Conservation (phyloP, 2,329 filamentous ascomycete species). For the Fusarium solani-melongenae region DNA sequence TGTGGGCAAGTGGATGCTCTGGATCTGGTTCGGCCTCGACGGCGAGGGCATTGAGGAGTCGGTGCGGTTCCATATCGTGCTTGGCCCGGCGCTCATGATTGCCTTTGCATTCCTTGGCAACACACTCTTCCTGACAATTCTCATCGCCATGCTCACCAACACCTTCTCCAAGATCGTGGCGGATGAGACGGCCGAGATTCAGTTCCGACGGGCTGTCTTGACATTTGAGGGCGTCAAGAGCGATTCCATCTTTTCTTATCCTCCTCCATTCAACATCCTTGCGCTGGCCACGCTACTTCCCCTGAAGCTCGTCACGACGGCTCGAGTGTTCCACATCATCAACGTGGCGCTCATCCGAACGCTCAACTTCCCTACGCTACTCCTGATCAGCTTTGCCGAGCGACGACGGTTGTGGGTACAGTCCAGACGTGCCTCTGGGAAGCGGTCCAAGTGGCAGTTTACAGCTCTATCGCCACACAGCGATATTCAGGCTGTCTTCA, state of each 20-base stretch:
- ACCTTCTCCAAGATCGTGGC: slow-evolving; percentile 77
- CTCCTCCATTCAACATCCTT: slow-evolving; percentile 76
- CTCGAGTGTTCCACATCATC: slow-evolving; percentile 76
- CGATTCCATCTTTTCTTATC: slow-evolving; percentile 76
- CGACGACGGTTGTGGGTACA: slow-evolving; percentile 60
- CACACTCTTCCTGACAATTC: slow-evolving; percentile 78
- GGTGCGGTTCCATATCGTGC: slow-evolving; percentile 71
- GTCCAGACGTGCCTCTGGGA: slow-evolving; percentile 31
- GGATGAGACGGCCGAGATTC: slow-evolving; percentile 76
- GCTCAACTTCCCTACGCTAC: slow-evolving; percentile 72
- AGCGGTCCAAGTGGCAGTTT: slow-evolving; percentile 56
- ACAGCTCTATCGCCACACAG: slow-evolving; percentile 65
- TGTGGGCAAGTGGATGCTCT: slow-evolving; percentile 81
- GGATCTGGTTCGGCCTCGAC: slow-evolving; percentile 83
- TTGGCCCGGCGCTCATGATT: slow-evolving; percentile 77
- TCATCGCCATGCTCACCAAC: slow-evolving; percentile 79
- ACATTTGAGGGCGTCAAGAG: slow-evolving; percentile 81
- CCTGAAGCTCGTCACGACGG: slow-evolving; percentile 70
- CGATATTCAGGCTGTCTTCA: slow-evolving; percentile 70
- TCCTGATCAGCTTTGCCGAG: slow-evolving; percentile 71
- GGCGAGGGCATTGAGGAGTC: slow-evolving; percentile 65
- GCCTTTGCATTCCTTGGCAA: slow-evolving; percentile 80
- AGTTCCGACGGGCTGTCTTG: slow-evolving; percentile 76
- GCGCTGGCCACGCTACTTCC: slow-evolving; percentile 73
- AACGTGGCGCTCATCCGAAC: slow-evolving; percentile 73